Conservation (phyloP, 2,329 filamentous ascomycete species). For the Plenodomus lindquistii region DNA sequence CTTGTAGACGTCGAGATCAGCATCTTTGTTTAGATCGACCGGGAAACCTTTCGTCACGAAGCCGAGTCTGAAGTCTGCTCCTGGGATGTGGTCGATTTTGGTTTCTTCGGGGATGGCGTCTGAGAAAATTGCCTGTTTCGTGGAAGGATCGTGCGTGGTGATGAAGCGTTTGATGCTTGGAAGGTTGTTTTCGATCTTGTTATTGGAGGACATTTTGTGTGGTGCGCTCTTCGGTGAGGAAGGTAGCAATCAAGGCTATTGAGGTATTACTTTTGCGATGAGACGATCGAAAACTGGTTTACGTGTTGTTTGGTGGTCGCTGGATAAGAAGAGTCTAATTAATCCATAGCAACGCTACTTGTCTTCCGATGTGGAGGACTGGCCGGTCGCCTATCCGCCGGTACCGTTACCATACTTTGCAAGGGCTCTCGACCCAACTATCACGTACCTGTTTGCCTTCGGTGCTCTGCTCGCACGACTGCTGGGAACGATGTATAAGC, state of each 20-base stretch:
- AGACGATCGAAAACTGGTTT: neutral
- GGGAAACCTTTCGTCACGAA: constrained; percentile 56
- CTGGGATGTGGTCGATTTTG: constrained; percentile 22
- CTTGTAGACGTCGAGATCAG: constrained; percentile 53
- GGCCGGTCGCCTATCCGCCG: constrained; percentile 4
- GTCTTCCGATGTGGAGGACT: constrained; percentile 13
- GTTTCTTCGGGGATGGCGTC: constrained; percentile 27
- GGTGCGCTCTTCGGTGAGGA: neutral
- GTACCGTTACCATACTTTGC: neutral
- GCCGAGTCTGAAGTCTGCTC: constrained; percentile 49
- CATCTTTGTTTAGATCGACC: constrained; percentile 48
- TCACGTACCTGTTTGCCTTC: neutral
- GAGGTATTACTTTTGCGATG: no score
- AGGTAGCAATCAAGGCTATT: neutral
- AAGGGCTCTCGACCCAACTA: neutral
- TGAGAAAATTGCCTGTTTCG: constrained; percentile 41
- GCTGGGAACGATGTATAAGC: no score
- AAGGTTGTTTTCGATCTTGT: constrained; percentile 23
- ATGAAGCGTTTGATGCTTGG: constrained; percentile 40
- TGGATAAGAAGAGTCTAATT: neutral
- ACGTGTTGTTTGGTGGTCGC: no score
- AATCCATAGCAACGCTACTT: neutral
- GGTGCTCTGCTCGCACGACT: neutral
- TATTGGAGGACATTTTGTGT: constrained; percentile 17
- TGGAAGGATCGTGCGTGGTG: constrained; percentile 39